Conservation (phyloP, 371 early-diverging fungal species). For the Mortierella sp. region DNA sequence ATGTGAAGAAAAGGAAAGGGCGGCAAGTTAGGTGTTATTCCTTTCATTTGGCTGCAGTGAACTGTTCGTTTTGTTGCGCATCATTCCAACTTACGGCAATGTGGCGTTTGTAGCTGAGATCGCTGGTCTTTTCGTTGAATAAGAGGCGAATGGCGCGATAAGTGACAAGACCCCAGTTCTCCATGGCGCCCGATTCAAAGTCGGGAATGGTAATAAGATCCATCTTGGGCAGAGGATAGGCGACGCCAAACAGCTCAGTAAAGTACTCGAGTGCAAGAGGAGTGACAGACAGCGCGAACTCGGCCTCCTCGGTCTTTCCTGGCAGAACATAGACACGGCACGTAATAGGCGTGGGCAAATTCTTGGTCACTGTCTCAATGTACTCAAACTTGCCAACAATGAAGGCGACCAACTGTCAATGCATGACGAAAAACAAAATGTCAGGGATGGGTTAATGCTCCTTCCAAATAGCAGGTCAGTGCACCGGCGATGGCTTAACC, state of each 20-base stretch:
- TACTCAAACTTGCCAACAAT: constrained; percentile 90
- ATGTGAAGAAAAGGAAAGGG: neutral
- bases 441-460: neutral
- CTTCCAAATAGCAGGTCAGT: neutral
- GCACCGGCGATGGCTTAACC: neutral
- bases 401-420: constrained; percentile 78
- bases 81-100: constrained; percentile 67
- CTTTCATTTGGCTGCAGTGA: neutral
- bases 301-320: constrained; percentile 79
- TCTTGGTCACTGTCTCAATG: constrained; percentile 80
- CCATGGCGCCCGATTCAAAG: constrained; percentile 91
- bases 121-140: constrained; percentile 78
- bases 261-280: constrained; percentile 82
- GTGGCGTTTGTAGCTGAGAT: constrained; percentile 78
- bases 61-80: neutral
- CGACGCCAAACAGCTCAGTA: constrained; percentile 86
- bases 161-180: constrained; percentile 96
- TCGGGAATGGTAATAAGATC: constrained; percentile 94
- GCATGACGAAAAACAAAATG: neutral
- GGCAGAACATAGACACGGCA: constrained; percentile 86
- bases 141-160: constrained; percentile 86
- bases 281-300: constrained; percentile 84
- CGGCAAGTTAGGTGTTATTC: neutral
- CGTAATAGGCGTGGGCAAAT: constrained; percentile 71
- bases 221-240: constrained; percentile 90